A percentile compares a stretch with the other conserved stretches of the same genome.
Conservation (phyloP, 768 basidiomycete species). For the Lactarius indigo region DNA sequence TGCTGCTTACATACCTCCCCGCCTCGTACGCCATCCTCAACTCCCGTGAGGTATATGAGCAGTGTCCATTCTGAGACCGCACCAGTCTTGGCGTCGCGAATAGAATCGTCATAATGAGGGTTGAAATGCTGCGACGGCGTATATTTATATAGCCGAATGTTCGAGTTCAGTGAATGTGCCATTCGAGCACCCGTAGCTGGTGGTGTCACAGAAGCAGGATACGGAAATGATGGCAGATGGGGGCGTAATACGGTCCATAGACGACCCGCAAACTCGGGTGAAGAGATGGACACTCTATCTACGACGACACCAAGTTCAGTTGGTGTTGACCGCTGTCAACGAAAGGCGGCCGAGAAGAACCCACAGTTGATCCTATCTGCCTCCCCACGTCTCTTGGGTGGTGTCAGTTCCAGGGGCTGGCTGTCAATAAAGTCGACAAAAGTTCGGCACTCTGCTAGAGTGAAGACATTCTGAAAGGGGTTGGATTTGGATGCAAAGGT, state of each 20-base stretch:
- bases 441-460: conserved; percentile 56
- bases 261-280: conserved; percentile 52
- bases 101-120: conserved; percentile 72
- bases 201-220: conserved; percentile 34
- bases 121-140: conserved; percentile 63
- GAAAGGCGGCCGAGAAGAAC: conserved; percentile 24
- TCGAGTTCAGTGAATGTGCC: conserved; percentile 64
- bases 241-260: conserved; percentile 50
- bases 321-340: neutral
- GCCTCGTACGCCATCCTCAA: conserved; percentile 69
- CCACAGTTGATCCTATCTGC: conserved; percentile 67
- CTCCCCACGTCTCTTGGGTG: conserved; percentile 69
- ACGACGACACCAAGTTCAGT: conserved; percentile 1
- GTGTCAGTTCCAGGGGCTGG: conserved; percentile 60
- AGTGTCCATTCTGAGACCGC: conserved; percentile 76
- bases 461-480: conserved; percentile 47
- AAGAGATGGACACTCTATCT: conserved; percentile 64
- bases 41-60: conserved; percentile 67
- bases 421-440: conserved; percentile 57
- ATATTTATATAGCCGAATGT: conserved; percentile 74
- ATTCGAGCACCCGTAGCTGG: conserved; percentile 32
- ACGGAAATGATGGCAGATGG: conserved; percentile 56
- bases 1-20: conserved; percentile 48
- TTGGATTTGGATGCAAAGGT: neutral
- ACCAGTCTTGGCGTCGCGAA: conserved; percentile 54